Percentiles rank a stretch among this genome's conserved stretches.
Evolutionary conservation across 805 yeast genomes (phyloP).

Genomic region (Spathaspora hagerdaliae): DNA sequence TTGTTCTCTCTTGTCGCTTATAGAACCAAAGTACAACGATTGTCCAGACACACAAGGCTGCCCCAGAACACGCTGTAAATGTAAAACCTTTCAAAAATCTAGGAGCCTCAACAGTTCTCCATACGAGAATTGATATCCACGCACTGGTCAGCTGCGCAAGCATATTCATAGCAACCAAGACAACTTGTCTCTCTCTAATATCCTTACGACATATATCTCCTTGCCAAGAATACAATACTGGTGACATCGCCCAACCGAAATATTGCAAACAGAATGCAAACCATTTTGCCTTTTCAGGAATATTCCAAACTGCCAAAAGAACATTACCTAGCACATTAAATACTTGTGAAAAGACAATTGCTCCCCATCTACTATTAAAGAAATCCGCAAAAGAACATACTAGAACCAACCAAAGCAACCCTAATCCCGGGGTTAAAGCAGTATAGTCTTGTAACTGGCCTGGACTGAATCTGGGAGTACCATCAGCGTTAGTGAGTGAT

Average conservation of each 20-base stretch:
- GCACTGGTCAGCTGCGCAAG: slow-evolving; percentile 53
- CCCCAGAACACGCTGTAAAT: slow-evolving; percentile 45
- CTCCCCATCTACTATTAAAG: slow-evolving; percentile 49
- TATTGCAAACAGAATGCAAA: slow-evolving; percentile 58
- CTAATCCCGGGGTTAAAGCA: slow-evolving; percentile 45
- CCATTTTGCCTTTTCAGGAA: slow-evolving; percentile 58
- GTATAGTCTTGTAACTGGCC: slow-evolving; percentile 39
- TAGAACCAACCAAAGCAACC: slow-evolving; percentile 35
- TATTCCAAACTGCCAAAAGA: slow-evolving; percentile 56
- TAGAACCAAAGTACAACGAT: slow-evolving; percentile 48
- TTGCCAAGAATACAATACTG: slow-evolving; percentile 55
- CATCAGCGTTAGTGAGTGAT: slow-evolving; percentile 21
- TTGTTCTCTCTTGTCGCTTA: slow-evolving; percentile 28
- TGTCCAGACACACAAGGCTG: slow-evolving; percentile 46
- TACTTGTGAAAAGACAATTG: slow-evolving; percentile 48
- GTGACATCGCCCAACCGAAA: slow-evolving; percentile 61
- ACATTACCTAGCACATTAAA: slow-evolving; percentile 54
- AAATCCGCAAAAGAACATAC: slow-evolving; percentile 37
- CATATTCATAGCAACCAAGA: slow-evolving; percentile 53
- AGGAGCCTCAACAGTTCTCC: slow-evolving; percentile 60
- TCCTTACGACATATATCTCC: slow-evolving; percentile 57
- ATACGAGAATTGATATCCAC: slow-evolving; percentile 48
- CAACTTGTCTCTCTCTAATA: slow-evolving; percentile 51
- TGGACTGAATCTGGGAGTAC: slow-evolving; percentile 20
- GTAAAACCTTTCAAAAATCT: slow-evolving; percentile 51